Evolutionary conservation across 345 rosid species (phyloP).

Genomic region (Populus simonii): DNA sequence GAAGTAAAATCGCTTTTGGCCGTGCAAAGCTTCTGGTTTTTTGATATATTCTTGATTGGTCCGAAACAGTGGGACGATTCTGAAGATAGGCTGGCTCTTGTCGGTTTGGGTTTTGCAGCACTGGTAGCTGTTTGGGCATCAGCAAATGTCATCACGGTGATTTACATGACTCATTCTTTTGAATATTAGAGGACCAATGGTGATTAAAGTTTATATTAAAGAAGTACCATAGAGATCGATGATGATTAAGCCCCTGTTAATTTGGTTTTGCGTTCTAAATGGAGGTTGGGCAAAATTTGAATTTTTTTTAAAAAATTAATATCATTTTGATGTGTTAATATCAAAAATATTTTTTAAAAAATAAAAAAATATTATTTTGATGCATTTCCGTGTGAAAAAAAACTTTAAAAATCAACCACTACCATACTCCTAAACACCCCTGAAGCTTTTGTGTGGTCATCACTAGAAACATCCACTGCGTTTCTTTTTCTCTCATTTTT

Average conservation of each 20-base stretch:
- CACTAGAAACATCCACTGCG: background rate
- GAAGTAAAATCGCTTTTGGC: background rate
- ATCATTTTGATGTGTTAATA: no score
- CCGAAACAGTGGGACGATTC: constrained; percentile 65
- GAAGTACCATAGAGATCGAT: background rate
- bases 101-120: constrained; percentile 77
- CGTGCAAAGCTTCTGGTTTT: background rate
- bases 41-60: constrained; percentile 6
- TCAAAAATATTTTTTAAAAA: no score
- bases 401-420: no score
- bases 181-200: background rate
- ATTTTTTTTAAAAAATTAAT: no score
- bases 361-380: no score
- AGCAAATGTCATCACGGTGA: constrained; percentile 60
- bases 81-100: constrained; percentile 73
- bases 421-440: no score
- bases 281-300: no score
- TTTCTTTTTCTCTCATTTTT: background rate
- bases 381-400: no score
- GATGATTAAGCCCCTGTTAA: background rate
- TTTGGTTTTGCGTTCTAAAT: no score
- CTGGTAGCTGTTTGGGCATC: constrained; percentile 76
- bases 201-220: background rate
- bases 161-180: constrained; percentile 1
- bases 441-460: background rate